These are phyloP conservation scores for Synchytrium microbalum DNA, from an alignment of 371 early-diverging fungal species.

Conservation along the genomic window DNA sequence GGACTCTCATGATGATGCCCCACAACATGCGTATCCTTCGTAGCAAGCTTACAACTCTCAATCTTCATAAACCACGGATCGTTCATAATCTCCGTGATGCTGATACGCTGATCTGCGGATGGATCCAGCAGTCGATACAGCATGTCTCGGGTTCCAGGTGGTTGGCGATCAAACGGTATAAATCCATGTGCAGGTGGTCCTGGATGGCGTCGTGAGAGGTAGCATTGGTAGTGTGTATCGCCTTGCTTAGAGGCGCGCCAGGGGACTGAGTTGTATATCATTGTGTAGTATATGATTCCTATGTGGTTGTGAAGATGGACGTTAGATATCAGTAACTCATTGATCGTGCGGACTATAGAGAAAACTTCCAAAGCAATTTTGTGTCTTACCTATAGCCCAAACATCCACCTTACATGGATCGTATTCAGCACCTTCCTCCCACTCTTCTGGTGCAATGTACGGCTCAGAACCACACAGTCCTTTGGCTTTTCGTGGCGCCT, in stretches of 20 bases:
- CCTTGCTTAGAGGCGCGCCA: constrained; percentile 30
- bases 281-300: constrained; percentile 39
- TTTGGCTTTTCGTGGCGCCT: constrained; percentile 25
- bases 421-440: constrained; percentile 31
- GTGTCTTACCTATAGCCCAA: constrained; percentile 40
- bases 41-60: background rate
- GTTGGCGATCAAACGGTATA: constrained; percentile 27
- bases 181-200: constrained; percentile 16
- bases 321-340: background rate
- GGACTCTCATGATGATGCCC: no score
- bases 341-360: background rate
- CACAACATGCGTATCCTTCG: no score
- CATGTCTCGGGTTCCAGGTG: constrained; percentile 17
- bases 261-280: constrained; percentile 33
- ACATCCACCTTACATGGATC: constrained; percentile 40
- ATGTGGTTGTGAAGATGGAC: background rate
- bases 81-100: background rate
- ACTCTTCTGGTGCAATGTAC: constrained; percentile 52
- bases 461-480: constrained; percentile 45
- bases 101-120: constrained; percentile 47
- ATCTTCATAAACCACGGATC: background rate
- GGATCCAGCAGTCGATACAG: constrained; percentile 75
- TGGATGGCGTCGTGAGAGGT: constrained; percentile 17
- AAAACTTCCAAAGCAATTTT: constrained; percentile 2
- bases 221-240: constrained; percentile 29